Conservation (phyloP, 2,329 filamentous ascomycete genomes). For the Trichoderma atroviride region DNA sequence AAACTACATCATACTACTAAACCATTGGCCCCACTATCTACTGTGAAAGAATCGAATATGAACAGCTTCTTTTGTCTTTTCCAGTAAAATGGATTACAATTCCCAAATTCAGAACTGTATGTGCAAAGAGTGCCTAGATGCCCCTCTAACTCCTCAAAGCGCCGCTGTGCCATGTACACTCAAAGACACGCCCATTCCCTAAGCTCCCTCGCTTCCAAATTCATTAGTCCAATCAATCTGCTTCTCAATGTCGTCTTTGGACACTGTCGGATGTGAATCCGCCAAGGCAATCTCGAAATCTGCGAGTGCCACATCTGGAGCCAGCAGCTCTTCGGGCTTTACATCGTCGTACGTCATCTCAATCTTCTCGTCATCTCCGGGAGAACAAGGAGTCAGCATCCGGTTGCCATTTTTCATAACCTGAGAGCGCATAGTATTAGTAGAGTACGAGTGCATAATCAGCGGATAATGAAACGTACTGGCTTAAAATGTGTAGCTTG, state of each 20-base stretch:
- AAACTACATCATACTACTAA: background rate
- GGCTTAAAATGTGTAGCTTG: constrained; percentile 97
- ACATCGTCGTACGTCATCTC: constrained; percentile 96
- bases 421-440: constrained; percentile 46
- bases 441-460: background rate
- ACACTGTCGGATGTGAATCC: constrained; percentile 85
- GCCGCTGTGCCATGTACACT: constrained; percentile 36
- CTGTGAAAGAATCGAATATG: constrained; percentile 1
- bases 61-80: constrained; percentile 9
- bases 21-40: background rate
- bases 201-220: constrained; percentile 87
- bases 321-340: constrained; percentile 79
- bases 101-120: constrained; percentile 26
- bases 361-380: constrained; percentile 79
- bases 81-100: constrained; percentile 15
- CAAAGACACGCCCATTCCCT: constrained; percentile 28
- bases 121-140: constrained; percentile 30
- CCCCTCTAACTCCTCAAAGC: constrained; percentile 37
- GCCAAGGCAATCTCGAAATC: constrained; percentile 95
- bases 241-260: constrained; percentile 76
- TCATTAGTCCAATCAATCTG: constrained; percentile 95
- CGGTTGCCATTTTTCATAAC: constrained; percentile 68
- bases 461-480: constrained; percentile 51
- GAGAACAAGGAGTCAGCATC: constrained; percentile 88
- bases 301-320: constrained; percentile 83